A percentile compares a stretch with the other conserved stretches of the same genome.
Conservation (phyloP, 2,329 filamentous ascomycete genomes). For the Daldinia sp. region DNA sequence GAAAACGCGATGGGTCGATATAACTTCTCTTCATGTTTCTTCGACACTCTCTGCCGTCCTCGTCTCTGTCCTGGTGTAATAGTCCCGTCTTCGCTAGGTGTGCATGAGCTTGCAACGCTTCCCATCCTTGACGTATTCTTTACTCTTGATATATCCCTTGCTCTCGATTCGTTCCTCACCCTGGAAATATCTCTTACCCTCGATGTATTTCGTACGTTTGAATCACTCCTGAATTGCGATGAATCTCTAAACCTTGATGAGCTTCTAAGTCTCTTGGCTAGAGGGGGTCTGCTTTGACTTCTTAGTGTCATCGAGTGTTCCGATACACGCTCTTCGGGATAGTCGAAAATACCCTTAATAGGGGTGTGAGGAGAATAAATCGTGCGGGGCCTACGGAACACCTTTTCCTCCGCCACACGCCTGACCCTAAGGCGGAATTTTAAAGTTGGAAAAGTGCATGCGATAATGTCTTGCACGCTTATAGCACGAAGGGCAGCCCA, state of each 20-base stretch:
- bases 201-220: not conserved
- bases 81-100: slow-evolving; percentile 28
- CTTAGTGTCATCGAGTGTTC: slow-evolving; percentile 38
- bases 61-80: slow-evolving; percentile 25
- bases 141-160: not conserved
- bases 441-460: slow-evolving; percentile 48
- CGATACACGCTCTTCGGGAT: slow-evolving; percentile 20
- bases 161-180: not conserved
- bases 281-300: slow-evolving; percentile 32
- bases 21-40: slow-evolving; percentile 44
- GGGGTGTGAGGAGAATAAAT: slow-evolving; percentile 13
- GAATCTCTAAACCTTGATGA: not conserved
- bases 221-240: not conserved
- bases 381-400: not conserved
- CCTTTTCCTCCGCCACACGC: slow-evolving; percentile 5
- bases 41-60: slow-evolving; percentile 38
- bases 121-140: not conserved
- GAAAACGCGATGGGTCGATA: slow-evolving; percentile 52
- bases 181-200: not conserved
- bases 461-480: slow-evolving; percentile 59
- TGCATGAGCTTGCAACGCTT: slow-evolving; percentile 40
- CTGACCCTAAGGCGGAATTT: slow-evolving; percentile 11
- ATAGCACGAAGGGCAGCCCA: slow-evolving; percentile 66
- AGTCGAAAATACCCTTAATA: slow-evolving; percentile 27
- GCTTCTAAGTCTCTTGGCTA: not conserved